phyloP scores from a whole-genome alignment of 2,329 filamentous ascomycete species.

The Rhinocladiella similis region DNA sequence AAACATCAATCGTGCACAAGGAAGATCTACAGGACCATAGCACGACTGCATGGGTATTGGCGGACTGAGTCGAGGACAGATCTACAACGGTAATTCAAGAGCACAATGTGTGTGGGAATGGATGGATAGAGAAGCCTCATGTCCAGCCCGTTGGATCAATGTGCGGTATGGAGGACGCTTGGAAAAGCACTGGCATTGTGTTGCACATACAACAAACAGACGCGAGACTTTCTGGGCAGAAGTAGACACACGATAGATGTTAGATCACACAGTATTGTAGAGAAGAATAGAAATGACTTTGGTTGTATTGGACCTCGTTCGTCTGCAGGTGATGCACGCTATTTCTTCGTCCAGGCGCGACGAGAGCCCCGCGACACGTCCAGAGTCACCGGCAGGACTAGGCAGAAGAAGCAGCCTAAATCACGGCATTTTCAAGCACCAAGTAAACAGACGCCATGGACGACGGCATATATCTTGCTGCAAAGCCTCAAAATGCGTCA shows the following conservation, averaged over 20 bases:
- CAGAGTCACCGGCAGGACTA: slow-evolving; percentile 6
- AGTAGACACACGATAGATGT: background rate
- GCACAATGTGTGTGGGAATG: background rate
- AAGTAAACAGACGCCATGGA: background rate
- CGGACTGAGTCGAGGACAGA: too few relatives aligned
- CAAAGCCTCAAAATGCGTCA: background rate
- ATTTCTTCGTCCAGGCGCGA: background rate
- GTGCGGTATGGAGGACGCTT: too few relatives aligned
- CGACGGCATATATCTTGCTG: background rate
- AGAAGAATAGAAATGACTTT: slow-evolving; percentile 1
- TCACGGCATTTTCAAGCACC: background rate
- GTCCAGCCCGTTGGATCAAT: too few relatives aligned
- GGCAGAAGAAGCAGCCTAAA: slow-evolving; percentile 9
- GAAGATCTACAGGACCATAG: too few relatives aligned
- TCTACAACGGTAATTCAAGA: background rate
- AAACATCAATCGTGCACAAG: background rate
- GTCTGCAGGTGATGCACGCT: background rate
- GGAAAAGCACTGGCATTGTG: too few relatives aligned
- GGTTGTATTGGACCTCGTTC: slow-evolving; percentile 13
- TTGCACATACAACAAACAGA: too few relatives aligned
- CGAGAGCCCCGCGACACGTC: slow-evolving; percentile 17
- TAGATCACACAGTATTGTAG: background rate
- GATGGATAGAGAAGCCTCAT: too few relatives aligned
- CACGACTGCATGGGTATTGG: too few relatives aligned
- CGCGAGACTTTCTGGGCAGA: too few relatives aligned